Percentiles rank a stretch among this genome's conserved stretches.
These are phyloP conservation scores for Sporothrix sp. DNA, from an alignment of 2,329 filamentous ascomycete species.

Conservation along the genomic window DNA sequence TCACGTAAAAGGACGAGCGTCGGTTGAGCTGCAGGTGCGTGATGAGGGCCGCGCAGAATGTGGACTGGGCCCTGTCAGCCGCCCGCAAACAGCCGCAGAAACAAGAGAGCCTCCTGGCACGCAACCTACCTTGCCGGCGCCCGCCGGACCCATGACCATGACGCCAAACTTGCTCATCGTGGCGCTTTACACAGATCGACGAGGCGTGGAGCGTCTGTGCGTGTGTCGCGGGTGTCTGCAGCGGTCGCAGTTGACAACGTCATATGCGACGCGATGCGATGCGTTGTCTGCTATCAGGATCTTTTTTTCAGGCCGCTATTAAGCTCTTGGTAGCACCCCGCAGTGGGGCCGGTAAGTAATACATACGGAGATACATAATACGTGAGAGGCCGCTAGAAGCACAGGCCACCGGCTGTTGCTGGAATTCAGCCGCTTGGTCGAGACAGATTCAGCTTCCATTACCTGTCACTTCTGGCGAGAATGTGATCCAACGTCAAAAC, in stretches of 20 bases:
- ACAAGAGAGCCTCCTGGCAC: too few species aligned
- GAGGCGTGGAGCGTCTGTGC: too few species aligned
- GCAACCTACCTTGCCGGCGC: constrained; percentile 74
- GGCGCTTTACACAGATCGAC: constrained; percentile 6
- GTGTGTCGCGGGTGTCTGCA: background rate
- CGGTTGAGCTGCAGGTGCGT: constrained; percentile 84
- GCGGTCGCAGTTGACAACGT: background rate
- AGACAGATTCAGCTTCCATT: background rate
- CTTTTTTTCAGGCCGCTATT: background rate
- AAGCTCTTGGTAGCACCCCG: constrained; percentile 12
- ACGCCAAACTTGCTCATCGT: constrained; percentile 89
- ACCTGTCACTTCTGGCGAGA: too few species aligned
- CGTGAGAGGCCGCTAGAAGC: constrained; percentile 5
- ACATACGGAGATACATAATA: too few species aligned
- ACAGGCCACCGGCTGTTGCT: constrained; percentile 9
- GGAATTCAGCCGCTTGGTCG: background rate
- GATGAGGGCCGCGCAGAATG: constrained; percentile 89
- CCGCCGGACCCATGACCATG: constrained; percentile 92
- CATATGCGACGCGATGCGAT: background rate
- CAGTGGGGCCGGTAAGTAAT: constrained; percentile 11
- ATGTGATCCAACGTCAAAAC: too few species aligned
- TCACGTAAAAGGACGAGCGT: constrained; percentile 94
- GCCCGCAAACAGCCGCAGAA: too few species aligned
- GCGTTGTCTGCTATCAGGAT: background rate
- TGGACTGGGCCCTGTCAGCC: too few species aligned